Conservation (phyloP, 371 early-diverging fungal genomes). For the Mucor saturninus region DNA sequence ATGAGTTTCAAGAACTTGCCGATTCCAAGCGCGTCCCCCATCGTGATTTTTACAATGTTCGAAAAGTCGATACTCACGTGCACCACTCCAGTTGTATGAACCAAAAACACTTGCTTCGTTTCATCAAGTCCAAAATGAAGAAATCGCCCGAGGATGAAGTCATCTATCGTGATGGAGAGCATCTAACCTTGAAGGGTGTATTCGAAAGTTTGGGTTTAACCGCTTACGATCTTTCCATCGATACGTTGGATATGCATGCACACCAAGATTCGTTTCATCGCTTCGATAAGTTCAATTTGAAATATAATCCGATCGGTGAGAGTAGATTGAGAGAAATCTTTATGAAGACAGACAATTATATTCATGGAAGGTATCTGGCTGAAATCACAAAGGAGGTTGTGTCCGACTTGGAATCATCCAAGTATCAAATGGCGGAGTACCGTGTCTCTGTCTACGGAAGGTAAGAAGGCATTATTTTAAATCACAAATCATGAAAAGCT, state of each 20-base stretch:
- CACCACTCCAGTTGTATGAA: slow-evolving; percentile 98
- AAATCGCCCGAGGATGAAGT: slow-evolving; percentile 79
- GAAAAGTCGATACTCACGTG: slow-evolving; percentile 99
- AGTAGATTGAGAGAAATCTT: slow-evolving; percentile 84
- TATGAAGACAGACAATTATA: slow-evolving; percentile 96
- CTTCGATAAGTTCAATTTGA: slow-evolving; percentile 97
- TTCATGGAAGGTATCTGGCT: slow-evolving; percentile 91
- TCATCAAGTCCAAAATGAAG: slow-evolving; percentile 96
- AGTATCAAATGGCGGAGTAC: slow-evolving; percentile 95
- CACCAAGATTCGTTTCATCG: slow-evolving; percentile 89
- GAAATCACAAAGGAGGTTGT: slow-evolving; percentile 96
- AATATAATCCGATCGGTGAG: slow-evolving; percentile 95
- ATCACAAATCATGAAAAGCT: too few species aligned
- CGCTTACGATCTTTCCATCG: slow-evolving; percentile 95
- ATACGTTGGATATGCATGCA: slow-evolving; percentile 98
- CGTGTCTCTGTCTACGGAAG: slow-evolving; percentile 94
- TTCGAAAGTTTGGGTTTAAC: slow-evolving; percentile 95
- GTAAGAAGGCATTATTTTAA: background rate
- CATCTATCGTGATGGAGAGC: slow-evolving; percentile 76
- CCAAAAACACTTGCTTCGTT: slow-evolving; percentile 97
- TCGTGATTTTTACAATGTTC: slow-evolving; percentile 98
- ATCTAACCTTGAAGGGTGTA: slow-evolving; percentile 78
- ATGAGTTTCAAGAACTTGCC: slow-evolving; percentile 95
- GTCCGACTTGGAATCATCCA: slow-evolving; percentile 92
- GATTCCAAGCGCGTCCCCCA: slow-evolving; percentile 94